A percentile compares a stretch with the other conserved stretches of the same genome.
phyloP scores from a whole-genome alignment of 805 yeast genomes.

The Kuraishia hungarica region DNA sequence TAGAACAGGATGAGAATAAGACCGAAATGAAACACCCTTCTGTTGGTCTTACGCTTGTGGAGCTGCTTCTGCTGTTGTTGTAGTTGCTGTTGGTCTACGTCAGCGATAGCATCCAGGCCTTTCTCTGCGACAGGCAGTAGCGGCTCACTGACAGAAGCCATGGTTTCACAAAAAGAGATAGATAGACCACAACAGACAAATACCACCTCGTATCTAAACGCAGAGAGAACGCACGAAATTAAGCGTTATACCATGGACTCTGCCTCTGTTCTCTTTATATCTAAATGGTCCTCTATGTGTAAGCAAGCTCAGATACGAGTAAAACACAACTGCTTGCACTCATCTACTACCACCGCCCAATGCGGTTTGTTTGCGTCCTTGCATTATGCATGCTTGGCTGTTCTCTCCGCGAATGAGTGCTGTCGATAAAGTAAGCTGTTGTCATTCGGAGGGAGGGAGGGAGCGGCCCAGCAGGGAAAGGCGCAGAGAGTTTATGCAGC shows the following conservation, averaged over 20 bases:
- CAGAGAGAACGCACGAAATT: too few species aligned
- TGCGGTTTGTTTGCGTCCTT: background rate
- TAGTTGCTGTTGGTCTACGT: background rate
- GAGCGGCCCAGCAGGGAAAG: too few species aligned
- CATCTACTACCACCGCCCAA: background rate
- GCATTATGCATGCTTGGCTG: background rate
- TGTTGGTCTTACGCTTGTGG: background rate
- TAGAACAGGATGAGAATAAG: background rate
- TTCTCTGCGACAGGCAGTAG: background rate
- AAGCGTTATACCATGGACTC: too few species aligned
- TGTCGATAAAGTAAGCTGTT: background rate
- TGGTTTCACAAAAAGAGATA: background rate
- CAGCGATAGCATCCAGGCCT: background rate
- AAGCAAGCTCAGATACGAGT: background rate
- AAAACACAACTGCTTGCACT: background rate
- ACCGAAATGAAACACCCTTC: background rate
- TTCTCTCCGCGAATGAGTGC: background rate
- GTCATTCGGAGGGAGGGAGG: too few species aligned
- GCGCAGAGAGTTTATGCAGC: too few species aligned
- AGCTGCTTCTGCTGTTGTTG: background rate
- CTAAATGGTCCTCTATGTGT: background rate
- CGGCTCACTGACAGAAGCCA: background rate
- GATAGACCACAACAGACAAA: too few species aligned
- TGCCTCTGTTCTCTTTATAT: background rate
- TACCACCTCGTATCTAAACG: background rate